Evolutionary conservation across 2,329 filamentous ascomycete genomes (phyloP).

Genomic region (Alternaria arborescens): DNA sequence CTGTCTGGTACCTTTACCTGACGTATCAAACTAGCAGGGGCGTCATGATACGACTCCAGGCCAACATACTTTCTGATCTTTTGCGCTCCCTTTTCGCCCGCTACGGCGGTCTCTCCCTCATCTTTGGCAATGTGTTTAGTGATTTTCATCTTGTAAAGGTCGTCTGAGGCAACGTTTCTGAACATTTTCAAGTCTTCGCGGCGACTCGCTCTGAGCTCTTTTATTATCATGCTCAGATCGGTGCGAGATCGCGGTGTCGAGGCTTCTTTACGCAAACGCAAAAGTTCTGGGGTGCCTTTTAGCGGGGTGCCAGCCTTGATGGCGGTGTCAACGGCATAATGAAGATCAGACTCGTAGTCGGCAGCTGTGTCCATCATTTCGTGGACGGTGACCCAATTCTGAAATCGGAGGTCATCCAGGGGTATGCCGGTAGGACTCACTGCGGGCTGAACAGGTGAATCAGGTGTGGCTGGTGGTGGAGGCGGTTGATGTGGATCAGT

Average conservation of each 20-base stretch:
- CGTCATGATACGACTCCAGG: constrained; percentile 8
- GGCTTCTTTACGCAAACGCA: constrained; percentile 11
- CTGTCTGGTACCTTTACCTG: background rate
- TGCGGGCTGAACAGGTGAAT: constrained; percentile 11
- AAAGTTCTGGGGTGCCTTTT: constrained; percentile 3
- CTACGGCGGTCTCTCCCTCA: background rate
- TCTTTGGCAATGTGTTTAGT: constrained; percentile 16
- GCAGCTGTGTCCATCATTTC: constrained; percentile 55
- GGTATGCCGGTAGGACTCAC: constrained; percentile 53
- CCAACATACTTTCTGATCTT: constrained; percentile 19
- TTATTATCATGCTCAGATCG: constrained; percentile 15
- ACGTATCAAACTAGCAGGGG: background rate
- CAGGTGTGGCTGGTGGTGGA: constrained; percentile 19
- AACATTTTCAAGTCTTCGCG: background rate
- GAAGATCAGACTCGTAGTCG: constrained; percentile 19
- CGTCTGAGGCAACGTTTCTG: constrained; percentile 8
- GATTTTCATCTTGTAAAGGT: constrained; percentile 1
- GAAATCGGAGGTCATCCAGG: constrained; percentile 57
- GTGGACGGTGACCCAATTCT: constrained; percentile 60
- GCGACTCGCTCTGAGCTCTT: constrained; percentile 4
- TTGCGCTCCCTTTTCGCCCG: background rate
- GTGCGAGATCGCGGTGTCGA: background rate
- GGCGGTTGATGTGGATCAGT: constrained; percentile 50
- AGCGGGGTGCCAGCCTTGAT: constrained; percentile 18
- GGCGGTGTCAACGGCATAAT: constrained; percentile 19